Evolutionary conservation across 1,139 yeast species (phyloP), one percentile per base, ranked within the genome.

Genomic region (Candida anutae): DNA sequence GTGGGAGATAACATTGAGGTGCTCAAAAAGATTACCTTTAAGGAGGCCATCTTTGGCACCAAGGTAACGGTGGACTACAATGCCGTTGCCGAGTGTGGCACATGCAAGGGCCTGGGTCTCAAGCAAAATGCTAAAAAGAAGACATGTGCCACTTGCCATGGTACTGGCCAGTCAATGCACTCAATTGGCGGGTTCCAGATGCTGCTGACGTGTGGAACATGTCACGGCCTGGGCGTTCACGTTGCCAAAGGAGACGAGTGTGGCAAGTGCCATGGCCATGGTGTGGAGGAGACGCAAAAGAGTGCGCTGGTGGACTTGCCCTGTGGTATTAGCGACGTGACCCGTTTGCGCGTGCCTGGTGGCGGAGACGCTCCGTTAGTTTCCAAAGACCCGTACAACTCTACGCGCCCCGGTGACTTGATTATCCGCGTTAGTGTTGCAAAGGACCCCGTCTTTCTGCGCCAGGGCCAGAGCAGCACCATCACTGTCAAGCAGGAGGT

Each of bases 161-260:
- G 99, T 33, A 73, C 95, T 0, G 99, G 99, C 6, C 81, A 88
- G 26, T 75, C 82, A 15, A 82, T 88, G 14, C 96, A 88, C 46
- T 64, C 75, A 32, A 70, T 87, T 52, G 96, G 95, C 6, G 97
- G 97, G 0, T 93, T 90, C 73, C 96, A 88, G 46, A 87, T 93
- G 95, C 78, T 95, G 3, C 78, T 95, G 3, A 85, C 96, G 10
- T 90, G 99, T 68, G 69, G 70, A 29, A 62, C 78, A 2, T 90
- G 99, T 67, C 77, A 70, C 28, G 99, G 99, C 24, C 62, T 83
- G 4, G 99, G 99, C 30, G 93, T 85, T 2, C 68, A 67, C 4
- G 77, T 87, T 29, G 72, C 78, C 26, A 63, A 72, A 22, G 60
- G 66, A 12, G 88, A 87, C 45, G 75, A 76, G 36, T 90, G 99